phyloP scores from a whole-genome alignment of 2,329 filamentous ascomycete species.

The Trichoderma harzianum region DNA sequence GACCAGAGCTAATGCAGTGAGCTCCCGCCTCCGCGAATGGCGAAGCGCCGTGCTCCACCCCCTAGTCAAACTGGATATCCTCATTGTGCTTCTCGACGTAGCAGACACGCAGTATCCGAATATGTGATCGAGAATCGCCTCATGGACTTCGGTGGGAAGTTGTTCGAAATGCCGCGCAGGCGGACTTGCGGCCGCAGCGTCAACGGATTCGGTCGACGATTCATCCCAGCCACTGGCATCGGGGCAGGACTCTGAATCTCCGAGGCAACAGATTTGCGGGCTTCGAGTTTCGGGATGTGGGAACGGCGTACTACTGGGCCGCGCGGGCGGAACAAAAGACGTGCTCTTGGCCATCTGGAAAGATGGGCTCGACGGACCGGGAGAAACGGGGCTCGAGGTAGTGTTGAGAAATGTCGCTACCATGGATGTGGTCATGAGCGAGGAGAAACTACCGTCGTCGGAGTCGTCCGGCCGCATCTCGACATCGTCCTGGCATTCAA shows the following conservation, averaged over 20 bases:
- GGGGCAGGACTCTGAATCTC: conserved; percentile 24
- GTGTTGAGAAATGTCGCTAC: conserved; percentile 36
- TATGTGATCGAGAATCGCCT: conserved; percentile 66
- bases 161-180: conserved; percentile 41
- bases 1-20: conserved; percentile 64
- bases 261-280: conserved; percentile 29
- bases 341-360: conserved; percentile 44
- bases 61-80: conserved; percentile 51
- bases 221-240: conserved; percentile 18
- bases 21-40: conserved; percentile 63
- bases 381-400: conserved; percentile 53
- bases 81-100: conserved; percentile 53
- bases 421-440: conserved; percentile 38
- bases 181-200: conserved; percentile 22
- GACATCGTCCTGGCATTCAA: conserved; percentile 1
- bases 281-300: conserved; percentile 50
- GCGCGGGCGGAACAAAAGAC: conserved; percentile 35
- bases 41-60: conserved; percentile 64
- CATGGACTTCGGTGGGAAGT: conserved; percentile 68
- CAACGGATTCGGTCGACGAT: neutral
- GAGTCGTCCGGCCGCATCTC: conserved; percentile 20
- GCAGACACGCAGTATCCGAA: conserved; percentile 66
- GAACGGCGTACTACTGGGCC: conserved; percentile 60
- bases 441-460: conserved; percentile 34
- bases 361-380: conserved; percentile 51